phyloP scores from a whole-genome alignment of 768 basidiomycete genomes.

The Mycena galericulata region DNA sequence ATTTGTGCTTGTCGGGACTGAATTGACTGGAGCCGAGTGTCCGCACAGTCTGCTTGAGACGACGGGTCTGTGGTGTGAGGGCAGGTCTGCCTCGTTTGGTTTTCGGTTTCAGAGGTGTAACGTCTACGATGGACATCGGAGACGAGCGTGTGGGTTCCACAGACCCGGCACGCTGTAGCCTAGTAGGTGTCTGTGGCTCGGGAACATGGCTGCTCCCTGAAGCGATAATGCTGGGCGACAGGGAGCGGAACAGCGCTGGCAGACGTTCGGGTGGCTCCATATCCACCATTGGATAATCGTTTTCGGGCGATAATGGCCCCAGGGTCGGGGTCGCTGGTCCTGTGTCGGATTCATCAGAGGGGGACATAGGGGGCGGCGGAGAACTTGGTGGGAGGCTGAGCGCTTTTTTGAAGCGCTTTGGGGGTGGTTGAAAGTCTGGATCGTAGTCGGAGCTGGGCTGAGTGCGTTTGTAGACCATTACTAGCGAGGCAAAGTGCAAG shows the following conservation, averaged over 20 bases:
- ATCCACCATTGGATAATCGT: not conserved
- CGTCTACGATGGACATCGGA: not conserved
- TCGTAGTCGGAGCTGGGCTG: too few relatives aligned
- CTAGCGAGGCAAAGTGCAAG: too few relatives aligned
- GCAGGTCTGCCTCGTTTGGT: not conserved
- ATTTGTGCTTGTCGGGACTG: not conserved
- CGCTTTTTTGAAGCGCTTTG: not conserved
- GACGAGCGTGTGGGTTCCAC: not conserved
- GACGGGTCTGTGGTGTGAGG: not conserved
- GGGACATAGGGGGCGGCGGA: not conserved
- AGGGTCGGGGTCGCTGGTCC: too few relatives aligned
- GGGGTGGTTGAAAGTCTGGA: not conserved
- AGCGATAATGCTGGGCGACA: not conserved
- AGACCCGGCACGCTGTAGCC: not conserved
- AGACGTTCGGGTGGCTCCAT: not conserved
- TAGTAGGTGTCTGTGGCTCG: not conserved
- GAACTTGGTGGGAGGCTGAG: conserved; percentile 4
- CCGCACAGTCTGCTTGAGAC: not conserved
- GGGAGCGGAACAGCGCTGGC: not conserved
- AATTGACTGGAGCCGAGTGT: not conserved
- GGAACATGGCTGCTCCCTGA: not conserved
- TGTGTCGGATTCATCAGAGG: not conserved
- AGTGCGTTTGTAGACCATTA: not conserved
- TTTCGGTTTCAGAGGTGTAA: conserved; percentile 1
- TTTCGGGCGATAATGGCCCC: not conserved